These are phyloP conservation scores for Suillus americanus DNA, from an alignment of 768 basidiomycete genomes.

Conservation along the genomic window DNA sequence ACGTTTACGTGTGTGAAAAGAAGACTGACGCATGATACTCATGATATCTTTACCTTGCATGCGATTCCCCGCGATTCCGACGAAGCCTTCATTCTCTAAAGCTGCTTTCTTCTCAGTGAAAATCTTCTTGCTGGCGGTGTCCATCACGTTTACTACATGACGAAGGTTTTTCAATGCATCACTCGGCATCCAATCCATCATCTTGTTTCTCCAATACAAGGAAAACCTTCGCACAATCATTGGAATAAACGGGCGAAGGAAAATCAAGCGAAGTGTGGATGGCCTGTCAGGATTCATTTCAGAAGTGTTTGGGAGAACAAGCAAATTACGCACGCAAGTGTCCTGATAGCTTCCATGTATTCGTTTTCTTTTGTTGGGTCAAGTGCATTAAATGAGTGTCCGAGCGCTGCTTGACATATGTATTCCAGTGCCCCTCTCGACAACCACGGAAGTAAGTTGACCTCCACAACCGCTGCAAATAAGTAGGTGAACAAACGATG, in stretches of 20 bases:
- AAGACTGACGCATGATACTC: conserved; percentile 37
- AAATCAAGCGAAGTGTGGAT: conserved; percentile 21
- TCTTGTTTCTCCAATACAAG: conserved; percentile 30
- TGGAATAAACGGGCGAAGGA: conserved; percentile 33
- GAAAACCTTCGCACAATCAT: conserved; percentile 30
- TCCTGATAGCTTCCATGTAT: conserved; percentile 30
- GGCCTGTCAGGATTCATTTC: conserved; percentile 19
- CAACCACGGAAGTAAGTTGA: conserved; percentile 35
- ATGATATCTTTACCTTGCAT: conserved; percentile 36
- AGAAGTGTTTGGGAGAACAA: not conserved
- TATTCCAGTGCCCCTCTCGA: conserved; percentile 36
- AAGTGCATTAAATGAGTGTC: conserved; percentile 33
- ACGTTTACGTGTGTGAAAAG: not conserved
- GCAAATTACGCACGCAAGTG: conserved; percentile 27
- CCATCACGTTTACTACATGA: conserved; percentile 29
- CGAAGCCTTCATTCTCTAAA: conserved; percentile 11
- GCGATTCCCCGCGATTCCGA: conserved; percentile 10
- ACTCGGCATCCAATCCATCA: conserved; percentile 34
- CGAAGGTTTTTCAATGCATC: conserved; percentile 27
- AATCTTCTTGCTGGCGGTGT: conserved; percentile 26
- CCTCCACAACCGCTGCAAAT: conserved; percentile 24
- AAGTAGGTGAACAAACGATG: not conserved
- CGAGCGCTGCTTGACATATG: conserved; percentile 33
- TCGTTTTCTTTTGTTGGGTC: conserved; percentile 23
- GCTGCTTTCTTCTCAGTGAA: conserved; percentile 30